Evolutionary conservation across 768 basidiomycete genomes (phyloP).

Genomic region (Omphalotus guepiniiformis): DNA sequence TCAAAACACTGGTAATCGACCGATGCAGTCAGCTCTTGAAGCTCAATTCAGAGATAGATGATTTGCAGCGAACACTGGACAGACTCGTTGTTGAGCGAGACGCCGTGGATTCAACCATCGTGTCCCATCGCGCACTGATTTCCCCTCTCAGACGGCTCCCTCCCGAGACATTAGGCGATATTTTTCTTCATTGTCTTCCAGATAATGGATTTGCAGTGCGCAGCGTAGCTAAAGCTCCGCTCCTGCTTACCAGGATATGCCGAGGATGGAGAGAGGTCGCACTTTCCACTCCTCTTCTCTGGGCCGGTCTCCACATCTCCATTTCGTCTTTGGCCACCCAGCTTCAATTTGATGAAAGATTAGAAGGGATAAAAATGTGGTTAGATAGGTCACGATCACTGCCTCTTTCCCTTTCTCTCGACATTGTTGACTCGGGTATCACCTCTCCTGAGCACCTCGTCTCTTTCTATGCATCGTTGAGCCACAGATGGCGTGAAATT

Average conservation of each 20-base stretch:
- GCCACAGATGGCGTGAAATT: too few relatives aligned
- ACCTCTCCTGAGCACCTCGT: too few relatives aligned
- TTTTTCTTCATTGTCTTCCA: conserved; percentile 24
- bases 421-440: too few relatives aligned
- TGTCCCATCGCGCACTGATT: conserved; percentile 19
- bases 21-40: neutral
- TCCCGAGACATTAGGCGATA: conserved; percentile 19
- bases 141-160: conserved; percentile 22
- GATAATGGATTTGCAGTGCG: conserved; percentile 14
- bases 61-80: neutral
- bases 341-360: too few relatives aligned
- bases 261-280: conserved; percentile 23
- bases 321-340: too few relatives aligned
- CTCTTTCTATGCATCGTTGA: too few relatives aligned
- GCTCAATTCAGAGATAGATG: neutral
- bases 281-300: conserved; percentile 21
- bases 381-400: too few relatives aligned
- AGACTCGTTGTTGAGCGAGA: neutral
- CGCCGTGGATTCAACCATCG: conserved; percentile 2
- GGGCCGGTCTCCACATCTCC: conserved; percentile 19
- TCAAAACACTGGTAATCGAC: neutral
- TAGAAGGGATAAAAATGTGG: too few relatives aligned
- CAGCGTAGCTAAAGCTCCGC: conserved; percentile 15
- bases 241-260: conserved; percentile 23
- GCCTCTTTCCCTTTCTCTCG: too few relatives aligned